A percentile compares a stretch with the other conserved stretches of the same genome.
phyloP scores from a whole-genome alignment of 2,329 filamentous ascomycete genomes.

The Penicillium occitanis region DNA sequence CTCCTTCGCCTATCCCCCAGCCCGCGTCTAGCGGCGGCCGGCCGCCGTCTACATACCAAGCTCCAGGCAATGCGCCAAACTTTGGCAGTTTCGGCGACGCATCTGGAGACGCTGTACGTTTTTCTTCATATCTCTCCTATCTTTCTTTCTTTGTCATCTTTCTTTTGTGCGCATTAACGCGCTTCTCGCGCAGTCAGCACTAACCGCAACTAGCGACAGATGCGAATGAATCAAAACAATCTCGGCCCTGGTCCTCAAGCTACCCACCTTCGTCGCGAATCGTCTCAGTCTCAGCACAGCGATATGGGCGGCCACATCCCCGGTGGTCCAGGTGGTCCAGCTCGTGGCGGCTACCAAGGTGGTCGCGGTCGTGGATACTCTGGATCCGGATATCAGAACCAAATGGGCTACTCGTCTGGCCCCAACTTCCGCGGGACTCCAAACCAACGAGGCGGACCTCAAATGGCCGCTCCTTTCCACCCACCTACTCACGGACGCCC shows the following conservation, averaged over 20 bases:
- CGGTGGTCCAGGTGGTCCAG: constrained; percentile 52
- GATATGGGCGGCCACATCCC: constrained; percentile 63
- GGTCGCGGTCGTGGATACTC: constrained; percentile 61
- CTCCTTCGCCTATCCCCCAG: constrained; percentile 90
- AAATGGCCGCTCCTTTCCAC: constrained; percentile 55
- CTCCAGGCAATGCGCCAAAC: constrained; percentile 67
- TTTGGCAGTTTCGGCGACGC: constrained; percentile 80
- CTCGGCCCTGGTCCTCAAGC: constrained; percentile 63
- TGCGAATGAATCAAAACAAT: constrained; percentile 65
- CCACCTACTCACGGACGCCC: constrained; percentile 44
- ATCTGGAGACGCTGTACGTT: constrained; percentile 51
- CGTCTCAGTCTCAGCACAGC: constrained; percentile 76
- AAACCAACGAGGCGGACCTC: constrained; percentile 52
- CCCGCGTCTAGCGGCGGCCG: constrained; percentile 78
- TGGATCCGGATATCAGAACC: constrained; percentile 51
- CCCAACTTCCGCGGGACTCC: constrained; percentile 53
- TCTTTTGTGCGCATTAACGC: constrained; percentile 17
- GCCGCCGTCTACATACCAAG: constrained; percentile 73
- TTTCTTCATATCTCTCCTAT: constrained; percentile 25
- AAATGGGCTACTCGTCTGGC: constrained; percentile 56
- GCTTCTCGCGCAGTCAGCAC: constrained; percentile 10
- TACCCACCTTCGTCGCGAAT: constrained; percentile 82
- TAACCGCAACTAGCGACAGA: constrained; percentile 57
- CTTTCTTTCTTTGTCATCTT: constrained; percentile 17
- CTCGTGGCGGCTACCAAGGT: constrained; percentile 56